phyloP scores from a whole-genome alignment of 306 rosid species.

The Herpetospermum pedunculosum region DNA sequence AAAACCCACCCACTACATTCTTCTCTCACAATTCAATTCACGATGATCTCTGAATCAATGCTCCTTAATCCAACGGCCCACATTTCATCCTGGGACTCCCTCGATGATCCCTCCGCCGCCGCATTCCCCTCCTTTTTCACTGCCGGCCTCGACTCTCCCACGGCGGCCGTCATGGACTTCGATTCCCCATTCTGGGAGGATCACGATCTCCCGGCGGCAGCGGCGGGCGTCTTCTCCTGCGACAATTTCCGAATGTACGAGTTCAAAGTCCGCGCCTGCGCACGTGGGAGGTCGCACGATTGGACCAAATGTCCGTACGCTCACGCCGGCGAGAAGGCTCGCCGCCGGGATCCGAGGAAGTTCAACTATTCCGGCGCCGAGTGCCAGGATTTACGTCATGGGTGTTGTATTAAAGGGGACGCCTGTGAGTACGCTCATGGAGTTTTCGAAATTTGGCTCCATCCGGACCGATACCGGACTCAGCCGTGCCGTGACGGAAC shows the following conservation, averaged over 20 bases:
- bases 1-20: neutral
- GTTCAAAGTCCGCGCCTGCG: conserved; percentile 8
- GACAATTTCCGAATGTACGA: conserved; percentile 12
- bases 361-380: conserved; percentile 50
- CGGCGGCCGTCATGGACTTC: conserved; percentile 2
- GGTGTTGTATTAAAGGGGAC: conserved; percentile 52
- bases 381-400: conserved; percentile 68
- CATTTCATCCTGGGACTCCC: conserved; percentile 31
- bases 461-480: conserved; percentile 78
- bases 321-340: conserved; percentile 87
- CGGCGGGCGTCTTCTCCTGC: neutral
- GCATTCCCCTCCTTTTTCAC: conserved; percentile 13
- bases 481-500: conserved; percentile 79
- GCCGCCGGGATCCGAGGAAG: conserved; percentile 74
- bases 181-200: conserved; percentile 17
- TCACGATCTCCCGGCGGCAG: neutral
- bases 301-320: conserved; percentile 22
- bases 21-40: neutral
- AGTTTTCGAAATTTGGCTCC: conserved; percentile 90
- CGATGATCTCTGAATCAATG: conserved; percentile 24
- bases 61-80: conserved; percentile 22
- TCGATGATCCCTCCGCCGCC: conserved; percentile 14
- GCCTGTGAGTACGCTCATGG: conserved; percentile 86
- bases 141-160: neutral
- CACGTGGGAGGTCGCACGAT: conserved; percentile 14